Evolutionary conservation across 768 basidiomycete genomes (phyloP).

Genomic region (Mycena rosella): DNA sequence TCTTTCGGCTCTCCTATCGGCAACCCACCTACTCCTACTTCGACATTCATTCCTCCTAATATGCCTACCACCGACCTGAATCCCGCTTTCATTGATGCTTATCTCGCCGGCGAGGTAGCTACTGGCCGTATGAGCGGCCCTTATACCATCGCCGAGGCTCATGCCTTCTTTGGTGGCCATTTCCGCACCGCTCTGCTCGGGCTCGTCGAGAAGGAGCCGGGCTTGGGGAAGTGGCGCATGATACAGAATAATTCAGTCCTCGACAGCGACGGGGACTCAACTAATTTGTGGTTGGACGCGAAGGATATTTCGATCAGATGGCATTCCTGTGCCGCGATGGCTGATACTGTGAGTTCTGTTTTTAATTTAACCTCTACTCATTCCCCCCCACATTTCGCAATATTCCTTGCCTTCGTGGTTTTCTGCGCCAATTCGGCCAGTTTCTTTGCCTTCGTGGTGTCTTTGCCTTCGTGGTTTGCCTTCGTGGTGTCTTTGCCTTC

Average conservation of each 20-base stretch:
- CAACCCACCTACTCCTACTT: constrained; percentile 11
- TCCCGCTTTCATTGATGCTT: background rate
- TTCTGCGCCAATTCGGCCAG: too few relatives aligned
- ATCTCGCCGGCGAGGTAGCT: too few relatives aligned
- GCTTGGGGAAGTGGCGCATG: constrained; percentile 19
- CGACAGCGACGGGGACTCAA: constrained; percentile 10
- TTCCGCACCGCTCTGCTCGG: constrained; percentile 8
- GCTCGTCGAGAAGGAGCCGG: constrained; percentile 25
- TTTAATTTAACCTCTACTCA: too few relatives aligned
- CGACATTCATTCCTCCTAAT: constrained; percentile 29
- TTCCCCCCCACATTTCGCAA: background rate
- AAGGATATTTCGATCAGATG: constrained; percentile 15
- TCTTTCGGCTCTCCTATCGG: constrained; percentile 28
- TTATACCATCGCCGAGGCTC: too few relatives aligned
- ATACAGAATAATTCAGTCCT: constrained; percentile 22
- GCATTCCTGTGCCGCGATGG: constrained; percentile 16
- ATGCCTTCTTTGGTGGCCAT: too few relatives aligned
- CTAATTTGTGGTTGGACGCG: constrained; percentile 27
- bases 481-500: too few relatives aligned
- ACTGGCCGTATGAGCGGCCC: too few relatives aligned
- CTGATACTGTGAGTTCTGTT: constrained; percentile 23
- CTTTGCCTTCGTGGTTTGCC: too few relatives aligned
- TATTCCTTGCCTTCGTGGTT: too few relatives aligned
- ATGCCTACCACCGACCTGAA: constrained; percentile 21
- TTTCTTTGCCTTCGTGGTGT: too few relatives aligned